Percentiles rank a stretch among this genome's conserved stretches.
phyloP scores from a whole-genome alignment of 192 early-diverging fungal genomes.

The Anaeromyces robustus region DNA sequence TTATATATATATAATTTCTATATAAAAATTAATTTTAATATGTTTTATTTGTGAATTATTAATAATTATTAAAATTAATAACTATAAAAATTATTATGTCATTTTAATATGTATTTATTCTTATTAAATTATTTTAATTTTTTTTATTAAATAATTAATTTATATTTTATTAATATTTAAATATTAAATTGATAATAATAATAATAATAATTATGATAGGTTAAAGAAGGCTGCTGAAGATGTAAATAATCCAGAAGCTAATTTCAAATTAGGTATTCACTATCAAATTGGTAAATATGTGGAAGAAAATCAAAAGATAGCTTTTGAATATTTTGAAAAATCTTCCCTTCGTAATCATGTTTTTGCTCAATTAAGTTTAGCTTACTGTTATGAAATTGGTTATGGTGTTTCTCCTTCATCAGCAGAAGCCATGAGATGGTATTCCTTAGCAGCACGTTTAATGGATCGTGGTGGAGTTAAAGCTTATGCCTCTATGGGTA shows the following conservation, averaged over 20 bases:
- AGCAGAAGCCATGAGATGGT: neutral
- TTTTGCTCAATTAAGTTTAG: neutral
- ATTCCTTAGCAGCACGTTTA: neutral
- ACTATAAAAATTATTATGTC: no score
- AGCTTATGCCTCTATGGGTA: neutral
- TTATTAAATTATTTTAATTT: no score
- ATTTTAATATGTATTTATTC: no score
- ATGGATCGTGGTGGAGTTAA: neutral
- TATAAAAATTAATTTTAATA: no score
- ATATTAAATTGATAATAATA: no score
- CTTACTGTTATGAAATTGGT: neutral
- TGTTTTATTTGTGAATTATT: no score
- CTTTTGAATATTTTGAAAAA: neutral
- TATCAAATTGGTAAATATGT: neutral
- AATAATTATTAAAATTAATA: no score
- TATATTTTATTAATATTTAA: no score
- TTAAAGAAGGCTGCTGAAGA: neutral
- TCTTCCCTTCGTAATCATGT: neutral
- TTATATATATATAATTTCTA: no score
- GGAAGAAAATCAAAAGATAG: neutral
- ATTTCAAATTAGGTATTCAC: neutral
- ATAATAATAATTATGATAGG: no score
- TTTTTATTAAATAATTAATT: no score
- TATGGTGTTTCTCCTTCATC: neutral
- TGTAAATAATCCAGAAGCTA: neutral